A percentile compares a stretch with the other conserved stretches of the same genome.
phyloP scores from a whole-genome alignment of 2,329 filamentous ascomycete species.

The Sclerotinia spermophila region DNA sequence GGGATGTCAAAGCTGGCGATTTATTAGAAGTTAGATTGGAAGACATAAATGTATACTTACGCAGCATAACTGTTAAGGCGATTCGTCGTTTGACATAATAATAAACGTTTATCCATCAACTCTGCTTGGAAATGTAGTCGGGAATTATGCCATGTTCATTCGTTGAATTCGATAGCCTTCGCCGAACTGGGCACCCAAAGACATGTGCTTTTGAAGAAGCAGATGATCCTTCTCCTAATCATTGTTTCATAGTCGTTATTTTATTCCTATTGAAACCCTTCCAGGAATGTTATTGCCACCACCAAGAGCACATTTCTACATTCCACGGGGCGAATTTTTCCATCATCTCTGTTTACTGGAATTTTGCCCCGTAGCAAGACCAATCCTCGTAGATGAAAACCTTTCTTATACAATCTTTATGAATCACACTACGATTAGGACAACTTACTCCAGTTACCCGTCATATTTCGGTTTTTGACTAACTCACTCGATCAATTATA shows the following conservation, averaged over 20 bases:
- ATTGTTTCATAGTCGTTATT: neutral
- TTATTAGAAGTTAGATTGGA: conserved; percentile 52
- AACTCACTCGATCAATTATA: neutral
- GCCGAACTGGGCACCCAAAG: neutral
- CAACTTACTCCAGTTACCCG: neutral
- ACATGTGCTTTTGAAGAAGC: neutral
- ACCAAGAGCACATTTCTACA: neutral
- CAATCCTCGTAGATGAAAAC: neutral
- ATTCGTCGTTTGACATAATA: conserved; percentile 30
- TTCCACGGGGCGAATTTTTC: neutral
- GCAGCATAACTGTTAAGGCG: conserved; percentile 47
- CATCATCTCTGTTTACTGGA: neutral
- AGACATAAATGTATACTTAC: conserved; percentile 50
- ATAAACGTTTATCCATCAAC: neutral
- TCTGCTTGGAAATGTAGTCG: neutral
- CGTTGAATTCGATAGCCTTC: neutral
- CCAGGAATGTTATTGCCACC: conserved; percentile 3
- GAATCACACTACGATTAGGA: neutral
- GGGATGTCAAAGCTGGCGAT: conserved; percentile 47
- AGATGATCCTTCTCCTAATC: neutral
- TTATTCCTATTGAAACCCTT: neutral
- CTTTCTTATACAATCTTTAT: neutral
- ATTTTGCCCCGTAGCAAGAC: neutral
- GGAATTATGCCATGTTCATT: neutral
- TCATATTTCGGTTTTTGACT: neutral